A percentile compares a stretch with the other conserved stretches of the same genome.
Evolutionary conservation across 345 rosid genomes (phyloP).

Genomic region (Lepidium didymum): DNA sequence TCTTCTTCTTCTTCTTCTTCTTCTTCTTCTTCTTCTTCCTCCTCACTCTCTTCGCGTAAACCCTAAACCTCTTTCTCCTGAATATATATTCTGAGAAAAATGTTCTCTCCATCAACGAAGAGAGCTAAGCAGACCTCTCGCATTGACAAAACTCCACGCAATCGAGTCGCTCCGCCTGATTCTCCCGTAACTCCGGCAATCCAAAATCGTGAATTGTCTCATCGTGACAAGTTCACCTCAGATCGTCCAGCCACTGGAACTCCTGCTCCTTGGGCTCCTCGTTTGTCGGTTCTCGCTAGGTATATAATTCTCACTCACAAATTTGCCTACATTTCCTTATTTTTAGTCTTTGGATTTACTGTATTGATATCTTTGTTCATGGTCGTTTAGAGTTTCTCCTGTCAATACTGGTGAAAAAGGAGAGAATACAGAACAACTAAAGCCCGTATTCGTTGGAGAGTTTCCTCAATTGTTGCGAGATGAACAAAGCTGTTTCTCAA

Average conservation of each 20-base stretch:
- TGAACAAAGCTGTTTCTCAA: constrained; percentile 47
- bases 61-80: background rate
- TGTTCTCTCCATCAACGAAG: constrained; percentile 77
- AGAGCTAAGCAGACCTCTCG: constrained; percentile 41
- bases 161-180: constrained; percentile 26
- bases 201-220: constrained; percentile 27
- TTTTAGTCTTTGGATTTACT: background rate
- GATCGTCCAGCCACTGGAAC: constrained; percentile 73
- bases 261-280: constrained; percentile 92
- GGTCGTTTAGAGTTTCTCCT: constrained; percentile 44
- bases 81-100: constrained; percentile 13
- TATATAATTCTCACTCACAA: constrained; percentile 4
- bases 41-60: background rate
- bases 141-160: constrained; percentile 31
- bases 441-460: constrained; percentile 87
- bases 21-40: background rate
- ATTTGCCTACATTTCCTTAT: background rate
- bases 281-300: constrained; percentile 90
- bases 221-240: constrained; percentile 33
- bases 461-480: constrained; percentile 73
- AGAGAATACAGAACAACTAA: constrained; percentile 45
- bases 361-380: constrained; percentile 4
- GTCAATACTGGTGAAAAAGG: constrained; percentile 39
- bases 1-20: background rate
- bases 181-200: constrained; percentile 55